phyloP scores from a whole-genome alignment of 2,329 filamentous ascomycete species.

The Ramularia endophylla region DNA sequence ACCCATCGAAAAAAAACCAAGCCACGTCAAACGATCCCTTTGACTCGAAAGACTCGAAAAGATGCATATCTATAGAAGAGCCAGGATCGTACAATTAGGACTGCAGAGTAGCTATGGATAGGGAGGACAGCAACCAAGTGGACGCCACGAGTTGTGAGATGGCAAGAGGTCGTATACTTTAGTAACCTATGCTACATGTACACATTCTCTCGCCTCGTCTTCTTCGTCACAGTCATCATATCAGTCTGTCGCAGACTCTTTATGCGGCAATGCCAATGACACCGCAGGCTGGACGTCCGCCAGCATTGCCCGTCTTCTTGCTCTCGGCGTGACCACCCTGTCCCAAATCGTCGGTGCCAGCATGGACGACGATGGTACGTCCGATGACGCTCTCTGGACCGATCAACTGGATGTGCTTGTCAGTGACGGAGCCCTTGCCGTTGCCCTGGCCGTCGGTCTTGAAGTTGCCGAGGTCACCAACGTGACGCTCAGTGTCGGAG shows the following conservation, averaged over 20 bases:
- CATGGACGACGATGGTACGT: constrained; percentile 91
- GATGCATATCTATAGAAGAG: too few relatives aligned
- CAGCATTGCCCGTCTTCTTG: constrained; percentile 97
- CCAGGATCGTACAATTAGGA: too few relatives aligned
- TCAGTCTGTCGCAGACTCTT: constrained; percentile 5
- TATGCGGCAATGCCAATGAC: constrained; percentile 35
- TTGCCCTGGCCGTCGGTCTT: constrained; percentile 91
- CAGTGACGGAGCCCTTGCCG: constrained; percentile 69
- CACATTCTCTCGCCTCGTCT: too few relatives aligned
- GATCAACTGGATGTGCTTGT: constrained; percentile 90
- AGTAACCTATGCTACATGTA: too few relatives aligned
- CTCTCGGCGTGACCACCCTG: constrained; percentile 89
- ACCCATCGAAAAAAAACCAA: too few relatives aligned
- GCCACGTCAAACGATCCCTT: too few relatives aligned
- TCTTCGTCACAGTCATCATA: too few relatives aligned
- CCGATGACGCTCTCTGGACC: constrained; percentile 92
- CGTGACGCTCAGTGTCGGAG: constrained; percentile 76
- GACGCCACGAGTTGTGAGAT: too few relatives aligned
- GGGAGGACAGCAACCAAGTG: too few relatives aligned
- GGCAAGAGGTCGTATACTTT: too few relatives aligned
- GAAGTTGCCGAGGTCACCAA: constrained; percentile 97
- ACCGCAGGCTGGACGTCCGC: constrained; percentile 86
- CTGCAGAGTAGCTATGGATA: too few relatives aligned
- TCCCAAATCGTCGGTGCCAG: constrained; percentile 93
- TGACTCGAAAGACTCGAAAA: too few relatives aligned